Conservation (phyloP, 495 filamentous ascomycete genomes). For the Tuber aestivum region DNA sequence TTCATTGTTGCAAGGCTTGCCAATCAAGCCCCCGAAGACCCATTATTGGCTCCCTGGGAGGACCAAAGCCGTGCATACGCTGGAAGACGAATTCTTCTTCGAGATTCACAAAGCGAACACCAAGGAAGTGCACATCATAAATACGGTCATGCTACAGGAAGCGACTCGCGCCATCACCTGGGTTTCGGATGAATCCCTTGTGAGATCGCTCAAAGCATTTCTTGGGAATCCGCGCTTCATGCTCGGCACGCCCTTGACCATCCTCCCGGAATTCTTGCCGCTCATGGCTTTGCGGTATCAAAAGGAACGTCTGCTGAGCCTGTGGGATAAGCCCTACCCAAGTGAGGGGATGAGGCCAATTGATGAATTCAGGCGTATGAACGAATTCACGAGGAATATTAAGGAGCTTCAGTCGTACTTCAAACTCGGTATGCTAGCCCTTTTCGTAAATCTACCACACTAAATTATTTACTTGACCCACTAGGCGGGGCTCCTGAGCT, state of each 20-base stretch:
- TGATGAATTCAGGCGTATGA: neutral
- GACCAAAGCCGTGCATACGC: neutral
- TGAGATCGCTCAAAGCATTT: constrained; percentile 6
- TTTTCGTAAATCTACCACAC: neutral
- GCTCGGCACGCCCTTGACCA: neutral
- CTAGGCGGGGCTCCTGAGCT: neutral
- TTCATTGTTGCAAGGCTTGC: constrained; percentile 24
- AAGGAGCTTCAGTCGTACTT: neutral
- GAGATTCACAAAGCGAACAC: constrained; percentile 7
- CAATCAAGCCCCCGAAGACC: constrained; percentile 3
- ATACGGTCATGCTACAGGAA: constrained; percentile 15
- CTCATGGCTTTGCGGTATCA: neutral
- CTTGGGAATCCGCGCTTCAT: constrained; percentile 6
- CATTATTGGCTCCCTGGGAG: neutral
- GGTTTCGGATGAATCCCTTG: constrained; percentile 10
- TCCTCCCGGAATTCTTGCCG: neutral
- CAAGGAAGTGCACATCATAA: constrained; percentile 5
- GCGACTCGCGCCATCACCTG: constrained; percentile 12
- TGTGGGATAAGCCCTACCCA: neutral
- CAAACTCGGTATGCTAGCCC: constrained; percentile 8
- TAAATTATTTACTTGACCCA: neutral
- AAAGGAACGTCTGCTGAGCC: neutral
- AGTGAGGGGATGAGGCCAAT: neutral
- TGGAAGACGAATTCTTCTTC: constrained; percentile 20
- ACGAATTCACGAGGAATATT: neutral